Evolutionary conservation across 306 rosid species (phyloP).

Genomic region (Herpetospermum pedunculosum): DNA sequence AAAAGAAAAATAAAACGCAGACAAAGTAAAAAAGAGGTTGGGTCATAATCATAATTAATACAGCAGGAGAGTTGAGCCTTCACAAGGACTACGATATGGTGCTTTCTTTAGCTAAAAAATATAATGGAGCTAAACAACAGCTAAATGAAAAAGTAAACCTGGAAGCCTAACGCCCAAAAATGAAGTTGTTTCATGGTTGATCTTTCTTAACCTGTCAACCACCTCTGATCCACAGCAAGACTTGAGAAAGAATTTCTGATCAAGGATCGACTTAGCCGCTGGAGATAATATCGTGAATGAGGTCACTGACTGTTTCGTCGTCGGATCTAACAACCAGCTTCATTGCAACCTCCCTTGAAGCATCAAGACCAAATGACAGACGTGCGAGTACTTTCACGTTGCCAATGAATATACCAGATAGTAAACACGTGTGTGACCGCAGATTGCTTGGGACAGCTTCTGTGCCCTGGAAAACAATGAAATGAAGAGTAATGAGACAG

Average conservation of each 20-base stretch:
- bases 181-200: constrained; percentile 6
- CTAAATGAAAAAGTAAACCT: neutral
- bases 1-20: neutral
- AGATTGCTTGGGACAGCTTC: constrained; percentile 74
- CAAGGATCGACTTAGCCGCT: constrained; percentile 50
- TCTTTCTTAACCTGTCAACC: neutral
- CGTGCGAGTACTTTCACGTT: constrained; percentile 78
- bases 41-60: neutral
- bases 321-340: constrained; percentile 81
- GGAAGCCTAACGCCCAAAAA: neutral
- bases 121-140: neutral
- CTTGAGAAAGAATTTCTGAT: neutral
- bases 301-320: constrained; percentile 55
- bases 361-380: constrained; percentile 80
- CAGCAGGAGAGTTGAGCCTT: constrained; percentile 8
- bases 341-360: constrained; percentile 90
- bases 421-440: constrained; percentile 76
- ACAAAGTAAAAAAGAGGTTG: neutral
- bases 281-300: constrained; percentile 87
- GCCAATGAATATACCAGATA: constrained; percentile 80
- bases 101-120: neutral
- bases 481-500: neutral
- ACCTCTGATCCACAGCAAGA: constrained; percentile 2
- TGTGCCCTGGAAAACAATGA: constrained; percentile 55
- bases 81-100: neutral